Conservation (phyloP, 805 yeast genomes). For the Suhomyces tanzawaensis region DNA sequence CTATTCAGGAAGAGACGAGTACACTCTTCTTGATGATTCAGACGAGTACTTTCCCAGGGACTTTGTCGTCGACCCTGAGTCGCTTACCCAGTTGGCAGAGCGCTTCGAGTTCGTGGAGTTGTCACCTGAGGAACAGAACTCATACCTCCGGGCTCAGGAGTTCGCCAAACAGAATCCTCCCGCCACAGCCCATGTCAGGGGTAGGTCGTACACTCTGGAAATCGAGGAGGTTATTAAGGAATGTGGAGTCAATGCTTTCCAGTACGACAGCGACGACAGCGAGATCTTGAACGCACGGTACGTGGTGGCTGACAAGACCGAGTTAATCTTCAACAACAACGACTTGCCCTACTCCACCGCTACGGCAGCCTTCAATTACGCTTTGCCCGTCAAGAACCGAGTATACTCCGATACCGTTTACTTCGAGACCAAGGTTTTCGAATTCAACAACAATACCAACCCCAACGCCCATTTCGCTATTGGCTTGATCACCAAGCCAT, state of each 20-base stretch:
- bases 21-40: constrained; percentile 2
- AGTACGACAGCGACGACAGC: constrained; percentile 34
- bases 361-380: constrained; percentile 37
- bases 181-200: constrained; percentile 27
- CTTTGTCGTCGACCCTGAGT: constrained; percentile 40
- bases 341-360: constrained; percentile 40
- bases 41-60: constrained; percentile 28
- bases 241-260: constrained; percentile 39
- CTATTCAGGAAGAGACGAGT: constrained; percentile 2
- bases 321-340: constrained; percentile 34
- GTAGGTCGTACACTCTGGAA: constrained; percentile 29
- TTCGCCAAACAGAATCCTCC: constrained; percentile 33
- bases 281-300: constrained; percentile 31
- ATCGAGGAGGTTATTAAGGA: constrained; percentile 20
- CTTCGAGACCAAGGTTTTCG: constrained; percentile 53
- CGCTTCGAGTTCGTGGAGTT: constrained; percentile 35
- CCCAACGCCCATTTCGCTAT: constrained; percentile 55
- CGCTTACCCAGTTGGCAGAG: constrained; percentile 32
- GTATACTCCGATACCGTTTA: constrained; percentile 46
- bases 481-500: constrained; percentile 70
- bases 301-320: constrained; percentile 40
- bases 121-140: constrained; percentile 41
- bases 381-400: constrained; percentile 37
- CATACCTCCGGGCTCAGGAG: constrained; percentile 36
- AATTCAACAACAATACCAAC: constrained; percentile 18